phyloP scores from a whole-genome alignment of 2,329 filamentous ascomycete species.

The Akanthomyces uredinophilus region DNA sequence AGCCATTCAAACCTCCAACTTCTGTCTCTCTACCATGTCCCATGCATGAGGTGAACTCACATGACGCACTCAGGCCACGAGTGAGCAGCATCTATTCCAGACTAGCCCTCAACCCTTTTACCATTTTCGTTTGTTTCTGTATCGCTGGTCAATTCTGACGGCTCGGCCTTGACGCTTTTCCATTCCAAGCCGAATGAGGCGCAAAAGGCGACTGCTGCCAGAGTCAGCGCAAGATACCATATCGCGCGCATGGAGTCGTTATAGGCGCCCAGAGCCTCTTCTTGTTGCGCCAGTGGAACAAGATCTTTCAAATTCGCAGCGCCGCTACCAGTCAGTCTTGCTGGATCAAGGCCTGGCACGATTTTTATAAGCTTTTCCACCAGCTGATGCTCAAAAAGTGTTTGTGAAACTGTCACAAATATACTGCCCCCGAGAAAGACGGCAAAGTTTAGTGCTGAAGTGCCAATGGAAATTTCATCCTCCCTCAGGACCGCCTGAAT shows the following conservation, averaged over 20 bases:
- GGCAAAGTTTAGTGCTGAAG: neutral
- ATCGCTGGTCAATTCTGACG: too few relatives aligned
- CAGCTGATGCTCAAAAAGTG: neutral
- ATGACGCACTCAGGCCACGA: too few relatives aligned
- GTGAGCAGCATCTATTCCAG: too few relatives aligned
- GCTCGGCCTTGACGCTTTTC: neutral
- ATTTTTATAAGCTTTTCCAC: neutral
- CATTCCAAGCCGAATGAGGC: neutral
- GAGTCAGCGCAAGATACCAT: neutral
- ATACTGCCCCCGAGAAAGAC: slow-evolving; percentile 1
- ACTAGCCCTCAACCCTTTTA: too few relatives aligned
- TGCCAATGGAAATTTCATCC: neutral
- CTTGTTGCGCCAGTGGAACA: neutral
- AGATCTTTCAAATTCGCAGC: neutral
- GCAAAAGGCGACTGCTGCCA: neutral
- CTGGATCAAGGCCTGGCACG: neutral
- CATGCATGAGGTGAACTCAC: too few relatives aligned
- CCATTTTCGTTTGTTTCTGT: too few relatives aligned
- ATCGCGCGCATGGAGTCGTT: neutral
- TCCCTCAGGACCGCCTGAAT: slow-evolving; percentile 35
- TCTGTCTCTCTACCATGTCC: too few relatives aligned
- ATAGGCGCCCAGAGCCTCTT: neutral
- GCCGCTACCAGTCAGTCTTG: neutral
- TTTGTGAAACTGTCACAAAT: neutral
- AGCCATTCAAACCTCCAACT: too few relatives aligned